These are phyloP conservation scores for Dipteronia sinensis DNA, from an alignment of 345 rosid genomes.

Conservation along the genomic window DNA sequence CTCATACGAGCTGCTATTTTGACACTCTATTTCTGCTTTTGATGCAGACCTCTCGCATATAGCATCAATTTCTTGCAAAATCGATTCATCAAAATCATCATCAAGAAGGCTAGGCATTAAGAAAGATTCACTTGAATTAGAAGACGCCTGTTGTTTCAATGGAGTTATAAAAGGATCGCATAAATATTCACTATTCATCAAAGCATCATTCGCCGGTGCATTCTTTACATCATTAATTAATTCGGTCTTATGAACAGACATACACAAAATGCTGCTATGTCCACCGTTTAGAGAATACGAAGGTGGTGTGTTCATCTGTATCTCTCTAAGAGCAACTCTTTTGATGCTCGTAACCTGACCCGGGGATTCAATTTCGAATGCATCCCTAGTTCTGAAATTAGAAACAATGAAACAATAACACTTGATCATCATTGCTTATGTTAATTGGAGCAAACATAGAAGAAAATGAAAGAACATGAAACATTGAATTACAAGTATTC, in stretches of 20 bases:
- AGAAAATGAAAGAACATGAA: not conserved
- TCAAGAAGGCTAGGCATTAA: conserved; percentile 55
- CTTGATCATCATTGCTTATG: not conserved
- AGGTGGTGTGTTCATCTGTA: conserved; percentile 42
- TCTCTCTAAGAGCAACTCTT: conserved; percentile 64
- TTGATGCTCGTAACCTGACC: conserved; percentile 24
- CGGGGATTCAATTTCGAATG: conserved; percentile 22
- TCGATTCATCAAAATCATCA: conserved; percentile 70
- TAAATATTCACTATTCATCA: conserved; percentile 12
- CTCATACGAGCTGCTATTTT: conserved; percentile 17
- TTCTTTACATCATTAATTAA: conserved; percentile 7
- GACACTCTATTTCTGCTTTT: conserved; percentile 33
- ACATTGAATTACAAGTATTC: not conserved
- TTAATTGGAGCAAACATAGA: not conserved
- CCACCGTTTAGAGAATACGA: conserved; percentile 21
- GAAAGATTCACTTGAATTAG: conserved; percentile 32
- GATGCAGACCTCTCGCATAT: conserved; percentile 56
- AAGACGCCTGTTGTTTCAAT: conserved; percentile 28
- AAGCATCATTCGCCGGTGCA: conserved; percentile 23
- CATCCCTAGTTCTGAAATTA: conserved; percentile 37
- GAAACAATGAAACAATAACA: conserved; percentile 6
- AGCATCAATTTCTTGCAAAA: conserved; percentile 69
- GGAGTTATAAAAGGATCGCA: conserved; percentile 51
- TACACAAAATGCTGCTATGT: conserved; percentile 19
- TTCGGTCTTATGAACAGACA: not conserved